Evolutionary conservation across 768 basidiomycete genomes (phyloP).

Genomic region (Suillus subalutaceus): DNA sequence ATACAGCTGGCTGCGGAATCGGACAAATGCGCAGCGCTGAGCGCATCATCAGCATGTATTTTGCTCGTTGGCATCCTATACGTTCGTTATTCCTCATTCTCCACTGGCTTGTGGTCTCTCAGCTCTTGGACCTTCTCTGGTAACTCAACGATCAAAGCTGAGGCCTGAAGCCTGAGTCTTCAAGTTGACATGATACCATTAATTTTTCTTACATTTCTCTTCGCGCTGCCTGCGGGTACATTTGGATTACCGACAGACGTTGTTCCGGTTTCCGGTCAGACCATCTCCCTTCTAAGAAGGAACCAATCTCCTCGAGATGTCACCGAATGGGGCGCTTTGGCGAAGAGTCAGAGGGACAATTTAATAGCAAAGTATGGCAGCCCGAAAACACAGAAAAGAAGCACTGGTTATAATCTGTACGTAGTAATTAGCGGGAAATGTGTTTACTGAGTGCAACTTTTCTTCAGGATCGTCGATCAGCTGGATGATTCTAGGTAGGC

Average conservation of each 20-base stretch:
- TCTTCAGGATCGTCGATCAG: constrained; percentile 62
- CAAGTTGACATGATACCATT: constrained; percentile 21
- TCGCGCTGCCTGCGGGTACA: constrained; percentile 17
- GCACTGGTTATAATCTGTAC: constrained; percentile 54
- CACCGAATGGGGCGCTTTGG: constrained; percentile 29
- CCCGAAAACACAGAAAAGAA: constrained; percentile 39
- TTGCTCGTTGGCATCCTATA: not conserved
- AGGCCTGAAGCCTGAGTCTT: not conserved
- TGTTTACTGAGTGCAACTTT: constrained; percentile 10
- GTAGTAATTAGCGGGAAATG: constrained; percentile 19
- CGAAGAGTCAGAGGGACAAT: constrained; percentile 46
- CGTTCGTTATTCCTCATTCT: not conserved
- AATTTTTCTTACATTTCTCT: constrained; percentile 12
- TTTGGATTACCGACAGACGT: constrained; percentile 20
- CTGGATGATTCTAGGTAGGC: constrained; percentile 63
- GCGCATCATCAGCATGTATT: not conserved
- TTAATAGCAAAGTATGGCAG: constrained; percentile 51
- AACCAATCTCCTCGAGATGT: constrained; percentile 9
- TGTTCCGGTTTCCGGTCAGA: constrained; percentile 15
- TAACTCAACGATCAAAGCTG: not conserved
- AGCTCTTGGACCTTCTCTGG: not conserved
- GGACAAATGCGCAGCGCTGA: constrained; percentile 2
- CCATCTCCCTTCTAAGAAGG: constrained; percentile 26
- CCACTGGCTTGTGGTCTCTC: not conserved
- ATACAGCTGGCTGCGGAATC: not conserved